These are phyloP conservation scores for Alternaria sp. DNA, from an alignment of 2,329 filamentous ascomycete genomes.

Conservation along the genomic window DNA sequence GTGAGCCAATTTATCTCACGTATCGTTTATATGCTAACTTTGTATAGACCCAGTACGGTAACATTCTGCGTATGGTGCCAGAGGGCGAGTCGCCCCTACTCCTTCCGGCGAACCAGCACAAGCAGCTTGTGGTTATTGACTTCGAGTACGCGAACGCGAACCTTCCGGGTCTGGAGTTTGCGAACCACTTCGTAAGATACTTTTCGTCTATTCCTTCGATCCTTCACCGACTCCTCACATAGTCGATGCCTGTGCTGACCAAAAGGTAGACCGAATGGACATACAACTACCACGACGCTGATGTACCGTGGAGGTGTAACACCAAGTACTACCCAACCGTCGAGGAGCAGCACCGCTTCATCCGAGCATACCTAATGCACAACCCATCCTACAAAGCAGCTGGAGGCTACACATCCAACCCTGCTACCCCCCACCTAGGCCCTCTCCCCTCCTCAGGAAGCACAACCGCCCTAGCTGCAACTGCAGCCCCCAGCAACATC, in stretches of 20 bases:
- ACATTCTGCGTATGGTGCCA: constrained; percentile 82
- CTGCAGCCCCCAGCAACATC: constrained; percentile 49
- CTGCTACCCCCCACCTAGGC: constrained; percentile 39
- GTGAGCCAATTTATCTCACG: no score
- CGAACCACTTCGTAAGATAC: constrained; percentile 84
- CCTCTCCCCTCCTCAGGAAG: constrained; percentile 42
- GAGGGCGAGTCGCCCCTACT: constrained; percentile 80
- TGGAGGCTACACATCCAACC: constrained; percentile 60
- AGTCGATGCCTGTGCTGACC: background rate
- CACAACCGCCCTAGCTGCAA: constrained; percentile 40
- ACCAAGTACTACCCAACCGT: constrained; percentile 73
- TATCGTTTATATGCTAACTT: constrained; percentile 11
- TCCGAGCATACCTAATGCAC: constrained; percentile 86
- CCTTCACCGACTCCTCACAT: background rate
- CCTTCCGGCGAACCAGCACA: constrained; percentile 90
- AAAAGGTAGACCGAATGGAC: constrained; percentile 78
- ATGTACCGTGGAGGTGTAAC: constrained; percentile 70
- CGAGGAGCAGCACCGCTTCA: constrained; percentile 83
- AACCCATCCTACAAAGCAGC: constrained; percentile 68
- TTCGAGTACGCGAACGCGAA: constrained; percentile 98
- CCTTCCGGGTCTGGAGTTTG: constrained; percentile 84
- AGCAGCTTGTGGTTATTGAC: constrained; percentile 95
- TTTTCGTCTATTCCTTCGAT: background rate
- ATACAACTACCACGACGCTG: constrained; percentile 90
- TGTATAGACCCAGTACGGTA: constrained; percentile 91